Percentiles rank a stretch among this genome's conserved stretches.
Conservation (phyloP, 345 rosid species). For the Angophora floribunda region DNA sequence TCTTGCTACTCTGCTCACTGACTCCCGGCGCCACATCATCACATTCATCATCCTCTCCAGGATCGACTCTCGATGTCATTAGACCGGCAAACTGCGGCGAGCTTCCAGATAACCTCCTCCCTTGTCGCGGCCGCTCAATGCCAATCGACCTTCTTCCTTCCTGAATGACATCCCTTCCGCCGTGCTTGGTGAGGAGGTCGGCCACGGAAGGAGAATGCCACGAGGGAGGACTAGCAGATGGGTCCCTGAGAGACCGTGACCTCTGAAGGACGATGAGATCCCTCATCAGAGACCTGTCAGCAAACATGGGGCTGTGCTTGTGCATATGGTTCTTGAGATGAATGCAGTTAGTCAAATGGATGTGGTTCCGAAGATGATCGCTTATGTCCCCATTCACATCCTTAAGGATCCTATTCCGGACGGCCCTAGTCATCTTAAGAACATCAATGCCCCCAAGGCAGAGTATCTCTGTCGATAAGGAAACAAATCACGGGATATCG, state of each 20-base stretch:
- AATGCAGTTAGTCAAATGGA: slow-evolving; percentile 93
- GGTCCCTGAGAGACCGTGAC: slow-evolving; percentile 85
- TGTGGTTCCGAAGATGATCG: slow-evolving; percentile 93
- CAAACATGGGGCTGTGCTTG: slow-evolving; percentile 78
- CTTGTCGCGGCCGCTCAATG: slow-evolving; percentile 29
- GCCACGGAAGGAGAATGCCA: slow-evolving; percentile 76
- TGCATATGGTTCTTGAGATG: slow-evolving; percentile 99
- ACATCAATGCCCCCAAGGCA: slow-evolving; percentile 6
- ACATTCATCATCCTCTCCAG: slow-evolving; percentile 22
- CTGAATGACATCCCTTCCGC: slow-evolving; percentile 25
- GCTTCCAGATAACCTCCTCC: slow-evolving; percentile 51
- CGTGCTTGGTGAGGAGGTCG: slow-evolving; percentile 56
- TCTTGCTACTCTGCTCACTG: slow-evolving; percentile 45
- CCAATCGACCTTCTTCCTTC: slow-evolving; percentile 67
- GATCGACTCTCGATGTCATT: slow-evolving; percentile 53
- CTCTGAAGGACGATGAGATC: slow-evolving; percentile 88
- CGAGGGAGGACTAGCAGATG: slow-evolving; percentile 81
- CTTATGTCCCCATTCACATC: slow-evolving; percentile 83
- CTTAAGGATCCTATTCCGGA: slow-evolving; percentile 65
- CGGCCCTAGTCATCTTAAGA: slow-evolving; percentile 75
- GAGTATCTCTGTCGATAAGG: slow-evolving; percentile 8
- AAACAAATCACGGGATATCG: slow-evolving; percentile 23
- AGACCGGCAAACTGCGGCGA: slow-evolving; percentile 47
- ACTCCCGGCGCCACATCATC: slow-evolving; percentile 11
- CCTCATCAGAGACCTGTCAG: slow-evolving; percentile 78